Evolutionary conservation across 2,329 filamentous ascomycete genomes (phyloP), one percentile per base, ranked within the genome.

Genomic region (Periconia macrospinosa): DNA sequence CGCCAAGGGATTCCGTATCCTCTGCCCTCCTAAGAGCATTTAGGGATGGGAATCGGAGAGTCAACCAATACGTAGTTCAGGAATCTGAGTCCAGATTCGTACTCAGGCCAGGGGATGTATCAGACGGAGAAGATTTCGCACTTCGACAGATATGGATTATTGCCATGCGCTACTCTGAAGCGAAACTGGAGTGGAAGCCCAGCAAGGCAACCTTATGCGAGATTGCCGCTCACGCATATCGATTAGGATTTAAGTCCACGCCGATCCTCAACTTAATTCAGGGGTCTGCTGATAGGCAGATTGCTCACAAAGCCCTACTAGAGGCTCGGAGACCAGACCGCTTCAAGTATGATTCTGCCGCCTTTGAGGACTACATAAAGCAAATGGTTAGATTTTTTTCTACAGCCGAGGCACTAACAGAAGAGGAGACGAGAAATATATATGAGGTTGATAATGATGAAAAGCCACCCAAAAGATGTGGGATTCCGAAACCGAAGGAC

Each of bases 291-390:
- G 15, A 52, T 52, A 52, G 49, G 33, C 37, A 60, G 47, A 58
- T 62, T 44, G 53, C 59, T 35, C 49, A 45, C 9, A 48, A 54
- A 14, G 58, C 57, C 41, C 47, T 65, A 27, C 50, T 59, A 30
- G 53, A 50, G 27, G 55, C 55, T 20, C 45, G 53, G 41, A 55
- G 50, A 30, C 52, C 30, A 45, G 53, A 55, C 27, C 47, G 18
- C 15, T 61, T 57, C 40, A 33, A 41, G 43, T 63, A 62, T 43
- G 43, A 56, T 37, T 49, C 51, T 45, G 14, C 23, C 20, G 20
- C 44, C 13, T 52, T 61, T 52, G 30, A 54, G 42, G 19, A 44
- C 30, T 30, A 33, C 20, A 50, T 52, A 30, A 15, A 52, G 19
- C 5, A 49, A 45, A 50, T 50, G 30, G 44, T 45, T 49, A 30